Evolutionary conservation across 2,329 filamentous ascomycete genomes (phyloP).

Genomic region (Paraphoma chrysanthemicola): DNA sequence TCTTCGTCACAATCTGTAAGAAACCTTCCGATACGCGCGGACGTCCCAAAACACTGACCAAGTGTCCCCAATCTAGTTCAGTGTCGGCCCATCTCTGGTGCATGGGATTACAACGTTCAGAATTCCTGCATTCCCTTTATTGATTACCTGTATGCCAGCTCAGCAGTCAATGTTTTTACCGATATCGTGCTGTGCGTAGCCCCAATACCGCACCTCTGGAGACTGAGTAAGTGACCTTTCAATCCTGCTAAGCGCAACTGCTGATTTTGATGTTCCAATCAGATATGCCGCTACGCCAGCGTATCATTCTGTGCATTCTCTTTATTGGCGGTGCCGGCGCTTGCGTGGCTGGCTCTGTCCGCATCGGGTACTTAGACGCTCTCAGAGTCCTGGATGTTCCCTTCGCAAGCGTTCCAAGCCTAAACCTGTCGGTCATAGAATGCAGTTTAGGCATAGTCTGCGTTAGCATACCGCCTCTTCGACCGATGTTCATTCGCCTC

Average conservation of each 20-base stretch:
- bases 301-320: slow-evolving; percentile 34
- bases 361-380: slow-evolving; percentile 26
- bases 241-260: neutral
- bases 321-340: slow-evolving; percentile 34
- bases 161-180: slow-evolving; percentile 29
- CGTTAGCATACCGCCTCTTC: slow-evolving; percentile 36
- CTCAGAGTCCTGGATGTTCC: slow-evolving; percentile 28
- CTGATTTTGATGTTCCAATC: neutral
- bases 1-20: slow-evolving; percentile 32
- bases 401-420: slow-evolving; percentile 26
- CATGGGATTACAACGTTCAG: slow-evolving; percentile 28
- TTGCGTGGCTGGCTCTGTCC: slow-evolving; percentile 29
- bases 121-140: slow-evolving; percentile 29
- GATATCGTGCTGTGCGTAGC: slow-evolving; percentile 32
- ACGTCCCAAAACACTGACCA: no score
- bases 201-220: slow-evolving; percentile 36
- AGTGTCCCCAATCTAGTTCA: slow-evolving; percentile 12
- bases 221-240: slow-evolving; percentile 6
- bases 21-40: no score
- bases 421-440: slow-evolving; percentile 36
- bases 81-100: slow-evolving; percentile 27
- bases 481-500: slow-evolving; percentile 26
- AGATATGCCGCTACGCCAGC: slow-evolving; percentile 34
- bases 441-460: slow-evolving; percentile 38
- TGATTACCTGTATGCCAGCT: slow-evolving; percentile 35